A percentile compares a stretch with the other conserved stretches of the same genome.
These are phyloP conservation scores for Schizothecium vesticola DNA, from an alignment of 495 filamentous ascomycete species.

Conservation along the genomic window DNA sequence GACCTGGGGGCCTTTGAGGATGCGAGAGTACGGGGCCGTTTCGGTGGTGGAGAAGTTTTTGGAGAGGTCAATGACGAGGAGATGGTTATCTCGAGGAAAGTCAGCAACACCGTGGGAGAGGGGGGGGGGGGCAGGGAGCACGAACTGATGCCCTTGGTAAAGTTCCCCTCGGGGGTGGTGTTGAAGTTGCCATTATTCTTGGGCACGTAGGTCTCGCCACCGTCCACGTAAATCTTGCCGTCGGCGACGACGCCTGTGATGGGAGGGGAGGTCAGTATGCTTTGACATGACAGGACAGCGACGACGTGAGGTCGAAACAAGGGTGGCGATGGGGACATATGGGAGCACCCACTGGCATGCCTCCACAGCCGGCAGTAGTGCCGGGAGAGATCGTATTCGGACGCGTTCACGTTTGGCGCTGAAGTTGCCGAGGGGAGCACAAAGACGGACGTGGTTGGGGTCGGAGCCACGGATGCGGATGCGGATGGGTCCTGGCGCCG, in stretches of 20 bases:
- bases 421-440: neutral
- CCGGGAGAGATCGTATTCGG: conserved; percentile 9
- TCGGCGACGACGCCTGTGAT: conserved; percentile 9
- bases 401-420: conserved; percentile 12
- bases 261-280: neutral
- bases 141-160: conserved; percentile 10
- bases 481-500: neutral
- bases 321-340: neutral
- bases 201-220: conserved; percentile 15
- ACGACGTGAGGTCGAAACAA: neutral
- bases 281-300: neutral
- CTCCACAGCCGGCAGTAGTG: conserved; percentile 13
- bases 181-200: conserved; percentile 6
- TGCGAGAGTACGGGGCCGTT: conserved; percentile 5
- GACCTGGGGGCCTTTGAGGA: conserved; percentile 12
- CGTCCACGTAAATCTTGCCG: conserved; percentile 19
- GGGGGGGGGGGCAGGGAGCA: neutral
- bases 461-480: neutral
- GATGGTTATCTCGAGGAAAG: conserved; percentile 5
- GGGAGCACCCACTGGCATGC: conserved; percentile 12
- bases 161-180: neutral
- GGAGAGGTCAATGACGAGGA: conserved; percentile 14
- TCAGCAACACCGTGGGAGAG: neutral
- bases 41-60: conserved; percentile 12
- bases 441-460: conserved; percentile 8